phyloP scores from a whole-genome alignment of 2,329 filamentous ascomycete genomes.

The Neofusicoccum parvum region DNA sequence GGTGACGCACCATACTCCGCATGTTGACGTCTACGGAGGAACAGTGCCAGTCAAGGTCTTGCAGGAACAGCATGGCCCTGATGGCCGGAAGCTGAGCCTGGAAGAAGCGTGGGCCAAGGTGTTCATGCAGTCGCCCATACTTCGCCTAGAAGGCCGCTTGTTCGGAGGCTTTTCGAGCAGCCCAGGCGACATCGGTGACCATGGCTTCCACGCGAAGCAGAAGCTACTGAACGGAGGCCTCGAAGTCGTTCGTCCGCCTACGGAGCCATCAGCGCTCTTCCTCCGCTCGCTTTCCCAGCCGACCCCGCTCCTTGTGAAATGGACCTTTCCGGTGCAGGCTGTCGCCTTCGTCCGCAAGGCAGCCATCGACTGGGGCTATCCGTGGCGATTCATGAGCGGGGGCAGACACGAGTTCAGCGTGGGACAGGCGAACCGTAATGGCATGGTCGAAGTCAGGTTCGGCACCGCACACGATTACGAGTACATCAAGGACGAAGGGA shows the following conservation, averaged over 20 bases:
- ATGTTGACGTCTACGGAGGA: constrained; percentile 12
- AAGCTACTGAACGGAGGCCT: constrained; percentile 1
- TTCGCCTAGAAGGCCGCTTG: constrained; percentile 1
- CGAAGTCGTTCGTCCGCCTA: constrained; percentile 3
- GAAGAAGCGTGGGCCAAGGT: constrained; percentile 12
- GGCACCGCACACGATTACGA: constrained; percentile 14
- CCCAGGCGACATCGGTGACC: constrained; percentile 12
- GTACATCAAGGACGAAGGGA: constrained; percentile 4
- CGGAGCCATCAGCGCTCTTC: background rate
- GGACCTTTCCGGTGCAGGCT: background rate
- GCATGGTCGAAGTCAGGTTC: constrained; percentile 17
- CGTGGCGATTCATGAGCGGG: constrained; percentile 19
- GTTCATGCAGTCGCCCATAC: constrained; percentile 7
- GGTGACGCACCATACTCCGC: constrained; percentile 6
- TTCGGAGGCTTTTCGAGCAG: background rate
- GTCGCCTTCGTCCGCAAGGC: background rate
- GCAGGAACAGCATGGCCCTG: background rate
- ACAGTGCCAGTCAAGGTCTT: background rate
- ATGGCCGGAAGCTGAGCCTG: background rate
- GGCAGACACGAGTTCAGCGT: constrained; percentile 16
- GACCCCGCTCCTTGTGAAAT: constrained; percentile 5
- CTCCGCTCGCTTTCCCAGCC: background rate
- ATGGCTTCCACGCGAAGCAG: constrained; percentile 1
- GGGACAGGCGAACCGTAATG: background rate
- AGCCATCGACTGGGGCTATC: constrained; percentile 10